Conservation (phyloP, 495 filamentous ascomycete species). For the Talaromyces nanjingensis region DNA sequence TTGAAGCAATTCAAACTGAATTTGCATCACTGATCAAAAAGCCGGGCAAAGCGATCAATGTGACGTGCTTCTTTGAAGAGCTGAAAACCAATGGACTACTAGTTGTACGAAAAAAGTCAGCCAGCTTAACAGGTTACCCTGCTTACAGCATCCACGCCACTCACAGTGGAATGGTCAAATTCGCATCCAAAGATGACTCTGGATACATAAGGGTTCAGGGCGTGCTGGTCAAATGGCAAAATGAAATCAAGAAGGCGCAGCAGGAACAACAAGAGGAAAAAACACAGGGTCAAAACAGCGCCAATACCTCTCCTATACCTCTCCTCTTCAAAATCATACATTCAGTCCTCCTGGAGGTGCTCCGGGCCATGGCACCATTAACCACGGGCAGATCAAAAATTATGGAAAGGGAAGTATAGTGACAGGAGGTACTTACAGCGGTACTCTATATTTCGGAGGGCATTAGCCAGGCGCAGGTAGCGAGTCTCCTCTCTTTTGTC, state of each 20-base stretch:
- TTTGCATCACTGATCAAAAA: conserved; percentile 12
- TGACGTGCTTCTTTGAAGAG: conserved; percentile 23
- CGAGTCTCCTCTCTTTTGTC: too few relatives aligned
- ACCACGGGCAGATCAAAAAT: too few relatives aligned
- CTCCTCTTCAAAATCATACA: too few relatives aligned
- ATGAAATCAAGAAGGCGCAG: neutral
- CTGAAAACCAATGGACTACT: too few relatives aligned
- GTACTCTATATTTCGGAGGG: too few relatives aligned
- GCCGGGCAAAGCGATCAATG: conserved; percentile 11
- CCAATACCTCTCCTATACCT: too few relatives aligned
- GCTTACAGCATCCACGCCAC: conserved; percentile 27
- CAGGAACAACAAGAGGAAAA: neutral
- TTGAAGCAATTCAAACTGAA: conserved; percentile 15
- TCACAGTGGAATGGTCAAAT: conserved; percentile 35
- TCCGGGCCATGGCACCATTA: too few relatives aligned
- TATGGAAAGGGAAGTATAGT: too few relatives aligned
- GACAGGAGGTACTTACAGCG: too few relatives aligned
- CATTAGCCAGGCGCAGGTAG: too few relatives aligned
- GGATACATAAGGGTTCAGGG: conserved; percentile 25
- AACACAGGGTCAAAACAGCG: too few relatives aligned
- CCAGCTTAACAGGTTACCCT: conserved; percentile 15
- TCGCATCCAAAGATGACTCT: conserved; percentile 21
- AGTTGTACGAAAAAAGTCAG: conserved; percentile 16
- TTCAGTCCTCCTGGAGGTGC: too few relatives aligned
- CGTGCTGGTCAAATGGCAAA: neutral